Percentiles rank a stretch among this genome's conserved stretches.
Evolutionary conservation across 306 rosid species (phyloP).

Genomic region (Myrica gale): DNA sequence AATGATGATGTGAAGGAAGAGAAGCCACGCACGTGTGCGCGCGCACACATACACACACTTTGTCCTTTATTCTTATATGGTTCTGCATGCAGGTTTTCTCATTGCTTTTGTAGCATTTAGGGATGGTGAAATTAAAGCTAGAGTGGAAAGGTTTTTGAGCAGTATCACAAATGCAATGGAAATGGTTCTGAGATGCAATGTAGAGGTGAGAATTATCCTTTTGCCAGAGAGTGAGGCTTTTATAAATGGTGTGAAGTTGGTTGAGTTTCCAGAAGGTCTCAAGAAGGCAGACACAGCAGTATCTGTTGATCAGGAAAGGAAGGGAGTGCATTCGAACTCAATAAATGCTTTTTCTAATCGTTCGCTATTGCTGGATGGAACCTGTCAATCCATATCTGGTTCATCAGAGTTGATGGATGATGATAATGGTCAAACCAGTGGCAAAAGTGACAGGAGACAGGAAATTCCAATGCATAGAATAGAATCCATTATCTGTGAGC

Average conservation of each 20-base stretch:
- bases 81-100: slow-evolving; percentile 63
- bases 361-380: slow-evolving; percentile 52
- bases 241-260: slow-evolving; percentile 45
- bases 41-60: background rate
- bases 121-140: slow-evolving; percentile 66
- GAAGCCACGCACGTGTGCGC: background rate
- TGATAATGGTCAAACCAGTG: slow-evolving; percentile 43
- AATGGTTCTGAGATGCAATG: slow-evolving; percentile 81
- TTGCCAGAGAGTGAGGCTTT: slow-evolving; percentile 65
- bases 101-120: slow-evolving; percentile 80
- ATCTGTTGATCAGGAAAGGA: slow-evolving; percentile 44
- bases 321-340: slow-evolving; percentile 36
- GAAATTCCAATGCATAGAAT: slow-evolving; percentile 87
- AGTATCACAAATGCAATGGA: slow-evolving; percentile 95
- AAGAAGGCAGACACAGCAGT: slow-evolving; percentile 38
- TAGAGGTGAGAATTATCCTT: slow-evolving; percentile 86
- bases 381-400: slow-evolving; percentile 46
- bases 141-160: slow-evolving; percentile 94
- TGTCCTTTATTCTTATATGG: slow-evolving; percentile 20
- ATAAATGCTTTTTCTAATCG: slow-evolving; percentile 46
- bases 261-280: slow-evolving; percentile 35
- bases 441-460: slow-evolving; percentile 44
- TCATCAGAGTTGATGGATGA: slow-evolving; percentile 60
- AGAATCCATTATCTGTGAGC: slow-evolving; percentile 91
- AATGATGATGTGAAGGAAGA: background rate